Conservation (phyloP, 75 land plant species). For the Chamaecyparis obtusa region DNA sequence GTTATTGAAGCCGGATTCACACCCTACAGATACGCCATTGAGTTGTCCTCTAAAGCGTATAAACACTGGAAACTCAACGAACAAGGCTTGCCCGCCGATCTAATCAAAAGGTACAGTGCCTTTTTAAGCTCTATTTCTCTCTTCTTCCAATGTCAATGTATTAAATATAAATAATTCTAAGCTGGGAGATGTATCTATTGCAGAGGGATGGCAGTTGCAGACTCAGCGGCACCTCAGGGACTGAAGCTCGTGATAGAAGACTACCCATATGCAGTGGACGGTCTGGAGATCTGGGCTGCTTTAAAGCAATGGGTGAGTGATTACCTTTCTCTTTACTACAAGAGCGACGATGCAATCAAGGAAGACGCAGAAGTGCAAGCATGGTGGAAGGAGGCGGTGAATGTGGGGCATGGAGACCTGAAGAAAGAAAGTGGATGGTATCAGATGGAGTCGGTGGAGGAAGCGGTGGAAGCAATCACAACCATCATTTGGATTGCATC, state of each 20-base stretch:
- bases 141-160: too few species aligned
- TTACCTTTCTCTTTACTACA: conserved; percentile 27
- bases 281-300: not conserved
- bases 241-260: conserved; percentile 26
- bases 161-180: not conserved
- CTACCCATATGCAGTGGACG: too few species aligned
- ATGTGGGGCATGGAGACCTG: conserved; percentile 38
- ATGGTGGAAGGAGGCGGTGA: conserved; percentile 41
- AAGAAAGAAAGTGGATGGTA: conserved; percentile 31
- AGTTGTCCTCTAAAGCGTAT: conserved; percentile 24
- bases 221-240: conserved; percentile 39
- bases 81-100: conserved; percentile 34
- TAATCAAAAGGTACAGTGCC: conserved; percentile 25
- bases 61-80: conserved; percentile 25
- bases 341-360: conserved; percentile 11
- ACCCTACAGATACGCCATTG: conserved; percentile 25
- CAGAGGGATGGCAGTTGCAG: conserved; percentile 61
- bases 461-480: conserved; percentile 15
- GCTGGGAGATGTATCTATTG: not conserved
- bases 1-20: conserved; percentile 23
- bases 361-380: conserved; percentile 35
- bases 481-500: conserved; percentile 42
- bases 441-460: conserved; percentile 2
- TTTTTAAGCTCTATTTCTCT: too few species aligned
- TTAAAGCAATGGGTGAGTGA: conserved; percentile 34